A percentile compares a stretch with the other conserved stretches of the same genome.
Evolutionary conservation across 306 rosid genomes (phyloP).

Genomic region (Vicia sativa): DNA sequence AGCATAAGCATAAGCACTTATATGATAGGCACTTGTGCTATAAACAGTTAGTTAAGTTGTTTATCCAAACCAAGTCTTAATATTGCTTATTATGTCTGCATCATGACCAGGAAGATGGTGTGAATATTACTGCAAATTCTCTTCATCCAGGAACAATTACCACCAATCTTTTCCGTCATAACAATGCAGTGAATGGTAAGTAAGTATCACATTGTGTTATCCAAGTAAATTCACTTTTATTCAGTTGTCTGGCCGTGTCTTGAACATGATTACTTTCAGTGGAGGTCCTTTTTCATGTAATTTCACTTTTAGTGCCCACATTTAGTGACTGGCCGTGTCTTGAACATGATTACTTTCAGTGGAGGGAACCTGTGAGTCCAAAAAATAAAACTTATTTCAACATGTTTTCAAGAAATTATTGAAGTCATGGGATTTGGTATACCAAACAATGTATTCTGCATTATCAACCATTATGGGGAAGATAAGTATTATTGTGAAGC

Average conservation of each 20-base stretch:
- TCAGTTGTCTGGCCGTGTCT: not conserved
- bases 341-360: not conserved
- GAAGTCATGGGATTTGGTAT: not conserved
- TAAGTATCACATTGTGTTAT: slow-evolving; percentile 26
- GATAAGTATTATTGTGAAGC: slow-evolving; percentile 12
- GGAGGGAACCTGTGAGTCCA: not conserved
- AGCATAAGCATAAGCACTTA: no score
- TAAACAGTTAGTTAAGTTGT: no score
- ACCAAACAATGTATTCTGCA: not conserved
- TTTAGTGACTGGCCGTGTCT: not conserved
- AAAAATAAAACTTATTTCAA: not conserved
- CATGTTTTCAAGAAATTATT: not conserved
- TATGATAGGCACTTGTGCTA: no score
- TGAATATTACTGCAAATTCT: slow-evolving; percentile 71
- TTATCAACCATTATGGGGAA: slow-evolving; percentile 5
- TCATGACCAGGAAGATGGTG: slow-evolving; percentile 69
- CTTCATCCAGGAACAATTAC: slow-evolving; percentile 78
- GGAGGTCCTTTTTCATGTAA: not conserved
- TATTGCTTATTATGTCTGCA: not conserved
- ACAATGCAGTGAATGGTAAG: slow-evolving; percentile 49
- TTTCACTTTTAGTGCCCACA: not conserved
- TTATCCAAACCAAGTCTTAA: no score
- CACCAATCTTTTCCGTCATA: slow-evolving; percentile 66
- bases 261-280: not conserved
- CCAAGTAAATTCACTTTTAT: not conserved